Percentiles rank a stretch among this genome's conserved stretches.
phyloP scores from a whole-genome alignment of 2,329 filamentous ascomycete genomes.

The Hymenoscyphus repandus region DNA sequence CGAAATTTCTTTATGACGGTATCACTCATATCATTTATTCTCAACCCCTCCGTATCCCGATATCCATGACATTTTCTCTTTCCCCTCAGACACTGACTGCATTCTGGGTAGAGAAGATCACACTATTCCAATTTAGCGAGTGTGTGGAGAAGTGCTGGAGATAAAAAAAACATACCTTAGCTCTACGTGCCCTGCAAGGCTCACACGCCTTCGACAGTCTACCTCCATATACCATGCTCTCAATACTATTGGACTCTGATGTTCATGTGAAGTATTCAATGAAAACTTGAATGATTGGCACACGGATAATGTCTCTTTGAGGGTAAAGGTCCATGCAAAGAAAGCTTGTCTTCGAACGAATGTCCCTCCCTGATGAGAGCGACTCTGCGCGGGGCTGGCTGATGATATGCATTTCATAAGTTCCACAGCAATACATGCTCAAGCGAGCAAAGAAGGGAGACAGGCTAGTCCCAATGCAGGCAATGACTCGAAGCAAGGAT shows the following conservation, averaged over 20 bases:
- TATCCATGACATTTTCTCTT: constrained; percentile 6
- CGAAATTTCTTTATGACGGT: constrained; percentile 2
- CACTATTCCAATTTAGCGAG: constrained; percentile 3
- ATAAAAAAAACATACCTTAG: constrained; percentile 2
- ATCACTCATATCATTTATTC: constrained; percentile 5
- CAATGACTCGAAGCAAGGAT: no score
- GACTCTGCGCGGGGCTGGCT: no score
- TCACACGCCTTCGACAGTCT: constrained; percentile 9
- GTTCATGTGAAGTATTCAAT: no score
- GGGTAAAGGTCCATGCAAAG: no score
- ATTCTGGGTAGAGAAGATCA: constrained; percentile 3
- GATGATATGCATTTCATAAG: no score
- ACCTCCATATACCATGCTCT: constrained; percentile 9
- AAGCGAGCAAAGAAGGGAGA: no score
- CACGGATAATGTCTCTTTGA: no score
- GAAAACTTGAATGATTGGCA: no score
- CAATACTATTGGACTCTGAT: not conserved
- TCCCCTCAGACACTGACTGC: constrained; percentile 4
- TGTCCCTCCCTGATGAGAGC: no score
- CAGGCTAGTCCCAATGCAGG: no score
- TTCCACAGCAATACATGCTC: no score
- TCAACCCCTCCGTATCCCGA: constrained; percentile 5
- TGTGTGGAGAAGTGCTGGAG: not conserved
- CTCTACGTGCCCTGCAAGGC: constrained; percentile 3
- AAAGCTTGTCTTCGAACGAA: no score